Base-by-base conservation (phyloP, 805 yeast genomes). In the Nakazawaea populi region DNA sequence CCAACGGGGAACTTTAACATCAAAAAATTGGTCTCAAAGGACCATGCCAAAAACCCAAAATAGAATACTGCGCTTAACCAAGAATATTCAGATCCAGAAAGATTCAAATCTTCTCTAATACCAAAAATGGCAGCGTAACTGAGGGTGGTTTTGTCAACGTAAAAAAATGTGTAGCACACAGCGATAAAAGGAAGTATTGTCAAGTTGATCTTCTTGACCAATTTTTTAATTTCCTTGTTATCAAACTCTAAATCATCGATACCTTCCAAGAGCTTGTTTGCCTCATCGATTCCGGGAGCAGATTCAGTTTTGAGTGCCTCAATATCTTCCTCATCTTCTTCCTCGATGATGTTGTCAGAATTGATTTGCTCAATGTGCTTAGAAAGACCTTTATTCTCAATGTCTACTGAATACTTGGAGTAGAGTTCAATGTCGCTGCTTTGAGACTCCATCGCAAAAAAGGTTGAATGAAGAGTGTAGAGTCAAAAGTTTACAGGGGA, bases 121-220 rank as follows among this genome's bases (percentile, higher is more conserved):
- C 72, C 72, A 32, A 64, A 63, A n/a, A 67, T 69, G 42, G 64
- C 63, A 55, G 64, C 64, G 29, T 51, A 51, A 4, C 49, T 42
- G 24, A 52, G 28, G 11, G 53, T 47, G 8, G 53, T 47, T 38
- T 51, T 51, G 29, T 51, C 53, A 24, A 51, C 36, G 42, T 51
- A 51, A 34, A 47, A 51, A 27, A 51, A 47, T 8, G 47, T 42
- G 29, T 51, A 47, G 24, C 51, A 47, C 5, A 51, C 42, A 28
- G 44, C 47, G 7, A 46, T 39, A 32, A 50, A 45, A 7, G 81
- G 80, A 43, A 76, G 61, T 9, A 75, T 57, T 43, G 66, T 67
- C 47, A 59, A 58, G 56, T 76, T 80, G 61, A 76, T 66, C 56
- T 74, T 75, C 40, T 58, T 61, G 11, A 74, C 53, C 18, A 75